Base-by-base conservation (phyloP, 116 monocot species). In the Papilionanthe hybrid region DNA sequence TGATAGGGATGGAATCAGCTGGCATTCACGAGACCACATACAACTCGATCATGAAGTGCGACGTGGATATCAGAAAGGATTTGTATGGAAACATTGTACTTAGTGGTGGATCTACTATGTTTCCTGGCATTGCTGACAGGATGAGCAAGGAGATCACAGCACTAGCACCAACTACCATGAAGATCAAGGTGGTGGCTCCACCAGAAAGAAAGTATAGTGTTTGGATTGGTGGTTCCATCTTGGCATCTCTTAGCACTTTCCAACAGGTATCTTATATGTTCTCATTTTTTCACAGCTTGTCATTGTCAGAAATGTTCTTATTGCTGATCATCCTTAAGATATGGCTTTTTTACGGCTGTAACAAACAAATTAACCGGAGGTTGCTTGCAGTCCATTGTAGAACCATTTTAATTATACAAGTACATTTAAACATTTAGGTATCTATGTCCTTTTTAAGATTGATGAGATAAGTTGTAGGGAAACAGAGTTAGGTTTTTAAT, bases 161-260 rank as follows among this genome's bases (percentile, higher is more conserved):
- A 10, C 83, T 89, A 30, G 89, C 89, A 18, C 89, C 89, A 7
- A 81, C 81, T 74, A 86, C 81, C 89, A 89, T 89, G 86, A 85
- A 83, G 79, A 83, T 89, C 76, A 89, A 89, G 83, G 88, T 89
- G 78, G 89, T 89, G 12, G 89, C 89, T 13, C 89, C 89, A 17
- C 89, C 89, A 5, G 89, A 89, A 77, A 86, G 89, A 81, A 89
- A 89, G 79, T 89, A 89, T 49, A 89, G 89, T 84, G 89, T 86
- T 29, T 89, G 89, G 89, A 89, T 89, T 55, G 89, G 89, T 4
- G 89, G 89, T 27, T 89, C 89, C 12, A 89, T 89, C 72, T 72
- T 89, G 8, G 89, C 89, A 43, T 89, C 86, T 27, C 49, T 89
- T 29, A 86, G 89, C 83, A 89, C 89, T 8, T 89, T 89, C 79